Conservation (phyloP, 108 stramenopile species). For the Nitzschia sp. region DNA sequence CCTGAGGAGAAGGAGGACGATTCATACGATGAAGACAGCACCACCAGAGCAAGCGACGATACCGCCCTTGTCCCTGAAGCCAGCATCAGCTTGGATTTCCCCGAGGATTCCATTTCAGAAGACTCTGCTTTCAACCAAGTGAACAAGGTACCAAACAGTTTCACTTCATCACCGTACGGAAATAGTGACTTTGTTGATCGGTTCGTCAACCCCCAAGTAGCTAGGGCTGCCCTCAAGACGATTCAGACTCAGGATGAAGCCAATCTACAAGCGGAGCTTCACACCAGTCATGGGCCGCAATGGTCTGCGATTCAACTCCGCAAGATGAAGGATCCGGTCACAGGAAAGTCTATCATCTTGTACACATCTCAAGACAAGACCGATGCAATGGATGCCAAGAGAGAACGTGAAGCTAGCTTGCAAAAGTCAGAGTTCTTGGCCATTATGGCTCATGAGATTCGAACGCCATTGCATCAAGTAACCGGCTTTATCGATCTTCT, state of each 20-base stretch:
- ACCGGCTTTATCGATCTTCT: constrained; percentile 62
- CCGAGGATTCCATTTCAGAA: background rate
- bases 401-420: constrained; percentile 10
- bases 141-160: constrained; percentile 28
- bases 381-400: constrained; percentile 14
- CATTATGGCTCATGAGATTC: constrained; percentile 58
- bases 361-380: constrained; percentile 33
- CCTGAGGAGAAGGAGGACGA: background rate
- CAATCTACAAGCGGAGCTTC: constrained; percentile 24
- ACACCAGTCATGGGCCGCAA: constrained; percentile 23
- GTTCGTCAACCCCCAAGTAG: constrained; percentile 28
- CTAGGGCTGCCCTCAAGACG: background rate
- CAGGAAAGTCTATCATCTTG: constrained; percentile 15
- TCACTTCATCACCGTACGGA: constrained; percentile 27
- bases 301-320: constrained; percentile 35
- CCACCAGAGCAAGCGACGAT: background rate
- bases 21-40: background rate
- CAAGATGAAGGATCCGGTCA: constrained; percentile 25
- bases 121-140: background rate
- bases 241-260: constrained; percentile 11
- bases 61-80: background rate
- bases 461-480: constrained; percentile 71
- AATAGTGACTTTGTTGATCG: constrained; percentile 18
- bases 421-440: constrained; percentile 40
- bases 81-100: background rate